Evolutionary conservation across 2,329 filamentous ascomycete species (phyloP).

Genomic region (Diaporthe sp.): DNA sequence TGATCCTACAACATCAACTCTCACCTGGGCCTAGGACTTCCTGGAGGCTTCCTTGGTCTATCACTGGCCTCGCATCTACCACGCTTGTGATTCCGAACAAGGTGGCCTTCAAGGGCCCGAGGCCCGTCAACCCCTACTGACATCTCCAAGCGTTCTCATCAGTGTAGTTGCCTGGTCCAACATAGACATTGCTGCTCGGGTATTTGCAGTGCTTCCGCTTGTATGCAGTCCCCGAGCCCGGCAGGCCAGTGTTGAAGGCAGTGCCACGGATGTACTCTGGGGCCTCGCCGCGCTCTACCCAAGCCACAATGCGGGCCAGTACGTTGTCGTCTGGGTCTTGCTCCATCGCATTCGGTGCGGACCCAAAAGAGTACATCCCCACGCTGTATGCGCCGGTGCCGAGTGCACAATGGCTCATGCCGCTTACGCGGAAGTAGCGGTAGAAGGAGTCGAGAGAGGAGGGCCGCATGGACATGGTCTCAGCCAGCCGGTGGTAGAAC

Average conservation of each 20-base stretch:
- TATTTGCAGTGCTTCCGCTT: slow-evolving; percentile 42
- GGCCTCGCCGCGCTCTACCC: slow-evolving; percentile 59
- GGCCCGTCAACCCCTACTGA: not conserved
- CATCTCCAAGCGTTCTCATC: slow-evolving; percentile 29
- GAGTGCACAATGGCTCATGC: slow-evolving; percentile 64
- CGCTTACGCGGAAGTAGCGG: slow-evolving; percentile 65
- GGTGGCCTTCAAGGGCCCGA: not conserved
- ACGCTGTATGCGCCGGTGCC: slow-evolving; percentile 56
- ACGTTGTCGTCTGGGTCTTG: slow-evolving; percentile 57
- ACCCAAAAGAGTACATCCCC: slow-evolving; percentile 39
- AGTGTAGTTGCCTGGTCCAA: slow-evolving; percentile 37
- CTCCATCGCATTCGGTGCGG: slow-evolving; percentile 38
- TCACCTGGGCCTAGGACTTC: too few species aligned
- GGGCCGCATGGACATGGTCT: slow-evolving; percentile 45
- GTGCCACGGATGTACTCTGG: slow-evolving; percentile 51
- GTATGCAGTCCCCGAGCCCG: slow-evolving; percentile 21
- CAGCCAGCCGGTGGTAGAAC: slow-evolving; percentile 62
- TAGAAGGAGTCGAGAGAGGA: slow-evolving; percentile 56
- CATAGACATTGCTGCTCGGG: slow-evolving; percentile 38
- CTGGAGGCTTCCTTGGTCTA: too few species aligned
- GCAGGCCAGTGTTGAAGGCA: slow-evolving; percentile 4
- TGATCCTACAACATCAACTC: too few species aligned
- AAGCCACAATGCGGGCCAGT: slow-evolving; percentile 59
- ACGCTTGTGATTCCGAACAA: not conserved
- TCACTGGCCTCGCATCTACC: not conserved